Base-by-base conservation (phyloP, 768 basidiomycete species). In the Pleurotus giganteus region DNA sequence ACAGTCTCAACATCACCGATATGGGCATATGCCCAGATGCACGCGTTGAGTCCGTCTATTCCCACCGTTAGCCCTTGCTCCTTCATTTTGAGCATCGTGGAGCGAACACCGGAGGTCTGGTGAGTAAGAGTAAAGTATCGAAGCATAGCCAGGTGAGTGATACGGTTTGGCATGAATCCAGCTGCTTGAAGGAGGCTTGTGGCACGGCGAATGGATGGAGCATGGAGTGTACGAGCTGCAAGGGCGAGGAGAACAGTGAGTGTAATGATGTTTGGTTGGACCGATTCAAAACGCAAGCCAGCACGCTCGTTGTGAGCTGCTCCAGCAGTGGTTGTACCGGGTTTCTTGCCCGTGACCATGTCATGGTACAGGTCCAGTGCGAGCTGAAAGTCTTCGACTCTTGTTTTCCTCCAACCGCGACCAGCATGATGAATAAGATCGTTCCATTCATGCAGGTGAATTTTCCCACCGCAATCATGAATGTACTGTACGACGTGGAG, bases 391-490 rank as follows among this genome's bases (percentile, higher is more conserved):
- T 89, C 84, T 55, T 77, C 77, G 47, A 72, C 57, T 24, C 73
- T 69, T 37, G 82, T 80, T 64, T 78, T 83, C 54, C 88, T 78
- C 71, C 78, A 83, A 2, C 88, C 86, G 56, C 77, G 80, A 13
- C 84, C 89, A 0, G 85, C 83, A 63, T 74, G 77, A 60, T 86
- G 78, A 56, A 92, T 80, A 42, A 93, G 75, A 6, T 81, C 73
- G 64, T 91, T 92, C 88, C 90, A 92, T 65, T 91, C 82, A 76
- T 82, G 83, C n/a, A 71, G 61, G 58, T 80, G 73, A 28, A 90
- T 66, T 9, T 53, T 69, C 21, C 83, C 86, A 11, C 82, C 84
- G n/a, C 71, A 73, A 19, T 68, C 69, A 55, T 78, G 81, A 36
- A 92, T 70, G 41, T 74, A 76, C 39, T 78, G 78, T 58, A 91